Evolutionary conservation across 371 early-diverging fungal species (phyloP).

Genomic region (Apophysomyces trapeziformis): DNA sequence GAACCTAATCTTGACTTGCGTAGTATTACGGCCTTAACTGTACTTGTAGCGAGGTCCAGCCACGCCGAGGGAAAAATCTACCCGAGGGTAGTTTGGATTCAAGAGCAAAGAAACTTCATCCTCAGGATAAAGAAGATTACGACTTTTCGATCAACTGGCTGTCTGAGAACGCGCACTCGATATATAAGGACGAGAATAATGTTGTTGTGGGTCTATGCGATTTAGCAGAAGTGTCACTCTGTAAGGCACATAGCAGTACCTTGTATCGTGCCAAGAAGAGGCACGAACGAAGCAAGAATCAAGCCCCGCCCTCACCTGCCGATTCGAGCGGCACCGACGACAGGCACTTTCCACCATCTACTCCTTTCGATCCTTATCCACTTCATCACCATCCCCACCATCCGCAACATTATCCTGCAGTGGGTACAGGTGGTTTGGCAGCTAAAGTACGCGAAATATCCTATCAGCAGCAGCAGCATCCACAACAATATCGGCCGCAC

Average conservation of each 20-base stretch:
- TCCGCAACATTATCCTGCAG: conserved; percentile 30
- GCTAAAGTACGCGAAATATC: conserved; percentile 46
- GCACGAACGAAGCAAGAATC: conserved; percentile 34
- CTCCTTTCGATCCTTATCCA: conserved; percentile 23
- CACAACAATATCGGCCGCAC: conserved; percentile 15
- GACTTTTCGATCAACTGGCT: conserved; percentile 53
- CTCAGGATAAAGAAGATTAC: conserved; percentile 49
- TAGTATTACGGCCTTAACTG: conserved; percentile 52
- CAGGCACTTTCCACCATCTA: neutral
- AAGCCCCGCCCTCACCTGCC: conserved; percentile 49
- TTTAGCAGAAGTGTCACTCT: conserved; percentile 51
- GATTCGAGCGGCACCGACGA: conserved; percentile 35
- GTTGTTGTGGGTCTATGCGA: conserved; percentile 36
- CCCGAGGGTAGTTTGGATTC: conserved; percentile 52
- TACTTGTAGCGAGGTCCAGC: conserved; percentile 50
- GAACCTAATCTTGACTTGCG: neutral
- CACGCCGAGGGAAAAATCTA: conserved; percentile 54
- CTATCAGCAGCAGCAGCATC: conserved; percentile 15
- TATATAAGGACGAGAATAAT: conserved; percentile 43
- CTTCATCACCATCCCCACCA: conserved; percentile 10
- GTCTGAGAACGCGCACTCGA: conserved; percentile 42
- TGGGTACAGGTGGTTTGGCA: conserved; percentile 32
- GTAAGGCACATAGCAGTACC: conserved; percentile 57
- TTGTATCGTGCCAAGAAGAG: conserved; percentile 56
- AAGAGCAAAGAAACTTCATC: conserved; percentile 49